A percentile compares a stretch with the other conserved stretches of the same genome.
These are phyloP conservation scores for Elaeagnus macrophylla DNA, from an alignment of 306 rosid genomes.

Conservation along the genomic window DNA sequence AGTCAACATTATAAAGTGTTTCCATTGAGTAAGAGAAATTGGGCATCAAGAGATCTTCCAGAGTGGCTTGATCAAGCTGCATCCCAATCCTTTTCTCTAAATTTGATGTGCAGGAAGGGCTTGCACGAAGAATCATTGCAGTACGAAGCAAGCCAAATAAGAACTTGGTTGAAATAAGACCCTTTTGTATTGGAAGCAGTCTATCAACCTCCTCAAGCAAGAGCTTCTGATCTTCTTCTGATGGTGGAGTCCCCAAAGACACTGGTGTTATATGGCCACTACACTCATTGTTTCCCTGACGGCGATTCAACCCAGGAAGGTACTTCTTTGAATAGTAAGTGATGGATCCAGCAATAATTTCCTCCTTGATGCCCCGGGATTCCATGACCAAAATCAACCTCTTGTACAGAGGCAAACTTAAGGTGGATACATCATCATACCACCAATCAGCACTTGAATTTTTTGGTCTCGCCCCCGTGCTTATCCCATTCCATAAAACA, in stretches of 20 bases:
- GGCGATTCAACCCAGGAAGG: conserved; percentile 80
- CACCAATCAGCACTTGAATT: conserved; percentile 87
- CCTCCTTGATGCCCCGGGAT: conserved; percentile 77
- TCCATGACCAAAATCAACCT: conserved; percentile 76
- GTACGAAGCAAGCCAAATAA: conserved; percentile 83
- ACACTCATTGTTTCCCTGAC: conserved; percentile 57
- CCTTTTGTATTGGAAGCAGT: conserved; percentile 76
- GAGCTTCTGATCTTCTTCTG: conserved; percentile 77
- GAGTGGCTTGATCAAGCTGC: conserved; percentile 92
- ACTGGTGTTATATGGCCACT: conserved; percentile 39
- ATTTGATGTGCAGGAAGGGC: conserved; percentile 58
- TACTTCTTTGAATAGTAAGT: conserved; percentile 70
- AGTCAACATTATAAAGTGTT: conserved; percentile 91
- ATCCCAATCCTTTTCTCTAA: conserved; percentile 77
- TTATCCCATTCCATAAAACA: conserved; percentile 96
- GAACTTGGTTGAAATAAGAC: conserved; percentile 64
- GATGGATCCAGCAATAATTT: conserved; percentile 75
- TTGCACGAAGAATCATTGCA: conserved; percentile 76
- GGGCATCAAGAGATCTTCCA: conserved; percentile 96
- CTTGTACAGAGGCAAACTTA: conserved; percentile 77
- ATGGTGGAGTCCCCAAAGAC: conserved; percentile 55
- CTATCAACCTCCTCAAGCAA: conserved; percentile 68
- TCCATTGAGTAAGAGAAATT: conserved; percentile 90
- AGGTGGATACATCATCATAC: conserved; percentile 67
- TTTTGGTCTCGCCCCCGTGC: conserved; percentile 92